phyloP scores from a whole-genome alignment of 768 basidiomycete species.

The Vararia minispora region DNA sequence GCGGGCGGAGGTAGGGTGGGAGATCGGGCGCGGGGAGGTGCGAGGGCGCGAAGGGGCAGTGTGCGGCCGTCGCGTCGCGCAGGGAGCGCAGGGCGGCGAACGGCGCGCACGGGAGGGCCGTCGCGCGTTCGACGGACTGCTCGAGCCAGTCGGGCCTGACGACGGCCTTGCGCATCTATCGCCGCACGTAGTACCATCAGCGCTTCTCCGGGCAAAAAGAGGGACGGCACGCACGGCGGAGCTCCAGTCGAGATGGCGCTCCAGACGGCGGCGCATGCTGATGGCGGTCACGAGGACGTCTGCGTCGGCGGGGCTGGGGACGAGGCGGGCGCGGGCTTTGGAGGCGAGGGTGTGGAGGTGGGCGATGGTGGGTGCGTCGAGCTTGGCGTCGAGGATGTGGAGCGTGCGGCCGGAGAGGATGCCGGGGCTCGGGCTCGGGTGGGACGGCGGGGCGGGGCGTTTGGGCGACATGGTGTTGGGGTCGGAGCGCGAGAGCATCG shows the following conservation, averaged over 20 bases:
- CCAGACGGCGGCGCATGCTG: conserved; percentile 53
- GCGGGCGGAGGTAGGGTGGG: conserved; percentile 2
- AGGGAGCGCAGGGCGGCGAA: conserved; percentile 49
- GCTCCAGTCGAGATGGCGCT: conserved; percentile 57
- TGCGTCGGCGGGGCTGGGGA: conserved; percentile 33
- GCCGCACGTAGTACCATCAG: neutral
- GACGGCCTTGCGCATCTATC: conserved; percentile 42
- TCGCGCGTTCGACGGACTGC: conserved; percentile 38
- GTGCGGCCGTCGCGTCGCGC: conserved; percentile 31
- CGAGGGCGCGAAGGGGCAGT: conserved; percentile 28
- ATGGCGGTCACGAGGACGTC: conserved; percentile 60
- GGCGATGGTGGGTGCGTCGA: conserved; percentile 15
- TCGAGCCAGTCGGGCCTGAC: conserved; percentile 66
- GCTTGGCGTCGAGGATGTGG: conserved; percentile 18
- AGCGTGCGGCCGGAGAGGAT: conserved; percentile 5
- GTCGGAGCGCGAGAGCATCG: no score
- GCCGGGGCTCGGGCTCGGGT: no score
- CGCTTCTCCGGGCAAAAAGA: neutral
- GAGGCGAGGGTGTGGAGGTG: conserved; percentile 21
- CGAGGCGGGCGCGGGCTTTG: conserved; percentile 22
- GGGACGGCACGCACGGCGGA: conserved; percentile 41
- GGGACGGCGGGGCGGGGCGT: no score
- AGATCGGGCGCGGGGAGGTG: conserved; percentile 4
- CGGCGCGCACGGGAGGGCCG: conserved; percentile 35
- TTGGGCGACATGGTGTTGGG: no score